phyloP scores from a whole-genome alignment of 257 asterid species.

The Gynochthodes officinalis region DNA sequence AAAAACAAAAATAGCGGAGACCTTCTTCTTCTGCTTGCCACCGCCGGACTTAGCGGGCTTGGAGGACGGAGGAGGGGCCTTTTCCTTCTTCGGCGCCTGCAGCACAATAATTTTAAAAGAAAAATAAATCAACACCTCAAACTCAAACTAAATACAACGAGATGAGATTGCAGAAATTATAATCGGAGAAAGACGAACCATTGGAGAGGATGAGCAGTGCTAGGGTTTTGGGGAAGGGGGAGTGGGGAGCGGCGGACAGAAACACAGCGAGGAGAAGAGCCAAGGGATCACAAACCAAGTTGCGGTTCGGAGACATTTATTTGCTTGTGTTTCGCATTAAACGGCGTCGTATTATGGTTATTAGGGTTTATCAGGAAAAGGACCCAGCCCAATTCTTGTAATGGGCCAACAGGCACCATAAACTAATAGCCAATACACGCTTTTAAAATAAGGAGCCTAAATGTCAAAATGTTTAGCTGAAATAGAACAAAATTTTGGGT shows the following conservation, averaged over 20 bases:
- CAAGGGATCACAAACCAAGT: neutral
- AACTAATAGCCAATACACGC: too few species aligned
- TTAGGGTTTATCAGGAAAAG: slow-evolving; percentile 7
- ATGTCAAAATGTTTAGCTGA: too few species aligned
- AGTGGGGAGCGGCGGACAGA: neutral
- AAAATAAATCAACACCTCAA: neutral
- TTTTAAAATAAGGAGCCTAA: too few species aligned
- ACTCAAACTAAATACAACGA: neutral
- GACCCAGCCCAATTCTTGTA: slow-evolving; percentile 31
- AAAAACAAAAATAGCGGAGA: slow-evolving; percentile 3
- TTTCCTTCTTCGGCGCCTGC: slow-evolving; percentile 95
- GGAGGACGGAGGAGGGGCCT: slow-evolving; percentile 87
- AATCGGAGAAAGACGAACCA: slow-evolving; percentile 1
- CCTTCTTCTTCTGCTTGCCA: slow-evolving; percentile 98
- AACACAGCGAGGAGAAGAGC: neutral
- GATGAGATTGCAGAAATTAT: neutral
- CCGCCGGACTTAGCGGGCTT: slow-evolving; percentile 93
- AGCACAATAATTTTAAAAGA: neutral
- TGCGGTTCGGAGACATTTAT: neutral
- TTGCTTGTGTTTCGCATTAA: neutral
- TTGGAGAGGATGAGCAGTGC: neutral
- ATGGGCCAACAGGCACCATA: too few species aligned
- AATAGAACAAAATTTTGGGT: too few species aligned
- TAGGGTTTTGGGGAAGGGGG: neutral
- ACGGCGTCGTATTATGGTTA: neutral